These are phyloP conservation scores for Fomitiporia mediterranea DNA, from an alignment of 1,284 basidiomycete species.

Conservation along the genomic window DNA sequence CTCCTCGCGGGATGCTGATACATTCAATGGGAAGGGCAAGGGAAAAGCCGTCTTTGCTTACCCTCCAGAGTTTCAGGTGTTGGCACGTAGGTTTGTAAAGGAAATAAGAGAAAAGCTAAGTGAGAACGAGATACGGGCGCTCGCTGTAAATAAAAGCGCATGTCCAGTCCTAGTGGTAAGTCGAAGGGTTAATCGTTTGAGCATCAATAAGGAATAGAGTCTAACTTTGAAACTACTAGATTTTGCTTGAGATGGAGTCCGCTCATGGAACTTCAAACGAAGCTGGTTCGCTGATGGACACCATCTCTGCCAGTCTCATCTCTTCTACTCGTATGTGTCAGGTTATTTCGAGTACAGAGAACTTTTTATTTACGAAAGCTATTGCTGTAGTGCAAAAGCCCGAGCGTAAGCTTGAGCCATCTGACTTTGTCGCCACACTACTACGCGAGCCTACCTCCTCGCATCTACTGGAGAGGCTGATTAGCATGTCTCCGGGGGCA, in stretches of 20 bases:
- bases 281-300: slow-evolving; percentile 76
- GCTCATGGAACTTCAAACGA: slow-evolving; percentile 54
- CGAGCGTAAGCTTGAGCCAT: slow-evolving; percentile 39
- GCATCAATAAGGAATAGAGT: background rate
- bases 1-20: slow-evolving; percentile 16
- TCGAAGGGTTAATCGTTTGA: slow-evolving; percentile 30
- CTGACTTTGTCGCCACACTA: slow-evolving; percentile 75
- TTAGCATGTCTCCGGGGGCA: slow-evolving; percentile 54
- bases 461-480: slow-evolving; percentile 78
- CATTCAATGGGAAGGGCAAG: slow-evolving; percentile 34
- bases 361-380: slow-evolving; percentile 4
- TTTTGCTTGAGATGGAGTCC: slow-evolving; percentile 76
- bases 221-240: slow-evolving; percentile 38
- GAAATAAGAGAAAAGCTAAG: slow-evolving; percentile 49
- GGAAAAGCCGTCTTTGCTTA: slow-evolving; percentile 33
- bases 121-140: slow-evolving; percentile 74
- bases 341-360: background rate
- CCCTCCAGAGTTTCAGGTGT: slow-evolving; percentile 48
- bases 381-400: slow-evolving; percentile 34
- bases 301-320: slow-evolving; percentile 76
- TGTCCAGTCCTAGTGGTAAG: slow-evolving; percentile 70
- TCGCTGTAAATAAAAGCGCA: slow-evolving; percentile 79
- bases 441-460: slow-evolving; percentile 84
- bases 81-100: slow-evolving; percentile 51
- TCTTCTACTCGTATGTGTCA: slow-evolving; percentile 52